phyloP scores from a whole-genome alignment of 768 basidiomycete species.

The Amanita muscaria region DNA sequence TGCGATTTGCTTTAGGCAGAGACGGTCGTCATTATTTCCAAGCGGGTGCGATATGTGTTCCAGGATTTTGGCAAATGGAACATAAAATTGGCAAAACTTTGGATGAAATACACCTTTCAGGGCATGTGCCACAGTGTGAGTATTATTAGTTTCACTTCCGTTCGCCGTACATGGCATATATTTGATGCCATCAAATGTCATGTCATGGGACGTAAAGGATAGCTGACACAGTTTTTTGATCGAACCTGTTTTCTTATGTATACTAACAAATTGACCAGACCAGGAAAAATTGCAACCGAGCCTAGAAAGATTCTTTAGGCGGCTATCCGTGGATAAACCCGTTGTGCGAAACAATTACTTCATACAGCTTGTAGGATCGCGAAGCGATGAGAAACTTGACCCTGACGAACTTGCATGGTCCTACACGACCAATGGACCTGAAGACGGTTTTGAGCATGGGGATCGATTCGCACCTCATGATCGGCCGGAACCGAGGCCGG shows the following conservation, averaged over 20 bases:
- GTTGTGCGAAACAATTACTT: constrained; percentile 66
- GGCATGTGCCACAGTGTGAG: constrained; percentile 69
- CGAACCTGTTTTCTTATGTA: not conserved
- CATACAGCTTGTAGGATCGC: constrained; percentile 23
- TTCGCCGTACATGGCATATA: not conserved
- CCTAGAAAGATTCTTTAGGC: constrained; percentile 63
- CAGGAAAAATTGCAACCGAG: constrained; percentile 53
- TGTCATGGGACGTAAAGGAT: not conserved
- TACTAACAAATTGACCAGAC: constrained; percentile 26
- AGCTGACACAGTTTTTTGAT: not conserved
- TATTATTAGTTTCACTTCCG: constrained; percentile 12
- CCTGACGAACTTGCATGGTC: constrained; percentile 64
- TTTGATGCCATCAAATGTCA: not conserved
- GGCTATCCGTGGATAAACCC: constrained; percentile 57
- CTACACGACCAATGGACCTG: constrained; percentile 42
- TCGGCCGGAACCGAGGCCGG: constrained; percentile 23
- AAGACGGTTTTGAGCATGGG: constrained; percentile 33
- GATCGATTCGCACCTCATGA: constrained; percentile 13
- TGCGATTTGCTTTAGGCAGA: constrained; percentile 27
- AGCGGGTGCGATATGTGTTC: constrained; percentile 57
- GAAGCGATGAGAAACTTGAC: constrained; percentile 28
- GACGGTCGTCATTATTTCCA: constrained; percentile 72
- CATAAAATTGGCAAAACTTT: constrained; percentile 70
- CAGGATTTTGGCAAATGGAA: constrained; percentile 68
- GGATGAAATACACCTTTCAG: constrained; percentile 62